Base-by-base conservation (phyloP, 1,139 yeast genomes). In the Yamadazyma dushanensis region DNA sequence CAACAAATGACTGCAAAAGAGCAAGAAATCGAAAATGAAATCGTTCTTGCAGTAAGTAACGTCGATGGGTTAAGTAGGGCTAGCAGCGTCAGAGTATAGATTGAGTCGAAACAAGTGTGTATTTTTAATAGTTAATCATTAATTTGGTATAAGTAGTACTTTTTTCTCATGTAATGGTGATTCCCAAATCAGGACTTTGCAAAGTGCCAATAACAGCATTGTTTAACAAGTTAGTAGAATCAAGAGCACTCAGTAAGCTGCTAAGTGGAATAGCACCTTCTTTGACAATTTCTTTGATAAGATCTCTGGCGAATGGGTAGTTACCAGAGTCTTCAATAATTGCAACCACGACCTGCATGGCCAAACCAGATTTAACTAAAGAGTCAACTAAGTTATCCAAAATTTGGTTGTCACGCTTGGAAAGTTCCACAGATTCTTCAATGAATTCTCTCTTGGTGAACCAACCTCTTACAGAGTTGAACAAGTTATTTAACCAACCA, bases 321-420 rank as follows among this genome's bases (percentile, higher is more conserved):
- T 42, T 35, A 3, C 26, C 27, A 3, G 37, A 25, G 27, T 53
- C 54, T 26, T 41, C 45, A 16, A 46, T 17, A 11, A 46, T n/a
- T 11, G 32, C 46, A 18, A 32, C 44, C 18, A 57, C 47, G 5
- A 62, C 51, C 16, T 62, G 51, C 39, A 49, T 44, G 5, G 58
- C 63, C 39, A 62, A 56, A 1, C 67, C 67, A 4, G 67, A 61
- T 31, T 61, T 59, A 25, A 42, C 51, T 34, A 62, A 50, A 1
- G 66, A 49, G 8, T 47, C 46, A 23, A 62, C 49, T 19, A 61
- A 43, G 11, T 53, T 51, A 39, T 58, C 46, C 37, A 59, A 48
- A 15, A 59, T 31, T 14, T 44, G 43, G 27, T 49, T 50, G 16
- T 60, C 66, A 42, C 66, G 50, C 37, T 54, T 55, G 16, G 34